phyloP scores from a whole-genome alignment of 129 eudicot genomes.

The Helianthus annuus region HanXRQr2.0-SUNRISE NC_035437.2:131786538-131787037 shows the following conservation, averaged over 20 bases:
- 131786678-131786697: no score
- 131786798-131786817: slow-evolving; percentile 83
- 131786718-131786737: background rate
- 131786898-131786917: slow-evolving; percentile 56
- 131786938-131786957: slow-evolving; percentile 25
- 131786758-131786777: slow-evolving; percentile 82
- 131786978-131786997: slow-evolving; percentile 84
- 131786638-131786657: no score
- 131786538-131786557: no score
- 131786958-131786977: slow-evolving; percentile 33
- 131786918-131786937: slow-evolving; percentile 6
- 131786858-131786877: slow-evolving; percentile 71
- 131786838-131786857: slow-evolving; percentile 69
- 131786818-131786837: slow-evolving; percentile 60
- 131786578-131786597: no score
- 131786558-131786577: no score
- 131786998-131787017: slow-evolving; percentile 73
- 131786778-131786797: slow-evolving; percentile 64
- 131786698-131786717: no score
- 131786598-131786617: no score
- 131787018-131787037: slow-evolving; percentile 84
- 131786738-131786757: slow-evolving; percentile 46
- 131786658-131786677: no score
- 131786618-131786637: no score
- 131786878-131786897: slow-evolving; percentile 76